Evolutionary conservation across 192 early-diverging fungal genomes (phyloP).

Genomic region (Chytriomyces sp.): DNA sequence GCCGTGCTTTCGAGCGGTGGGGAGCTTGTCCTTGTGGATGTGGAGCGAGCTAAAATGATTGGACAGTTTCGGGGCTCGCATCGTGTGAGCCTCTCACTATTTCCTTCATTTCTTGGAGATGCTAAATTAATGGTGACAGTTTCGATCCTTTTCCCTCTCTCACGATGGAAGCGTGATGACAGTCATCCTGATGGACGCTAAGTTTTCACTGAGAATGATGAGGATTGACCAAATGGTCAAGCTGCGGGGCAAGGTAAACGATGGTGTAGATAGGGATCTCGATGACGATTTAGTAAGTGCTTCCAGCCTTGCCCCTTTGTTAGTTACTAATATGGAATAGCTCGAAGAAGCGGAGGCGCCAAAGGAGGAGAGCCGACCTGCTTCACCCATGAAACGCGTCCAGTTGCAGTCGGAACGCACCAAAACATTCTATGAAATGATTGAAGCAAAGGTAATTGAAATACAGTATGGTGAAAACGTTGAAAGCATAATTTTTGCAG

Average conservation of each 20-base stretch:
- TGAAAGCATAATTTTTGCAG: conserved; percentile 13
- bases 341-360: too few species aligned
- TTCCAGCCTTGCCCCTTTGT: background rate
- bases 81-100: conserved; percentile 8
- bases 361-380: background rate
- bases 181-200: conserved; percentile 34
- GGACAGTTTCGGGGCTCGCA: conserved; percentile 41
- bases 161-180: conserved; percentile 48
- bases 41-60: conserved; percentile 40
- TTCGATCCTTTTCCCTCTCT: conserved; percentile 43
- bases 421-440: conserved; percentile 43
- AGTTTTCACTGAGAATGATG: conserved; percentile 35
- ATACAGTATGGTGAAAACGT: background rate
- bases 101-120: background rate
- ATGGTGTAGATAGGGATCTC: background rate
- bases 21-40: conserved; percentile 48
- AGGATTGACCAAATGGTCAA: conserved; percentile 43
- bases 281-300: background rate
- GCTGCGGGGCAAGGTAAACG: background rate
- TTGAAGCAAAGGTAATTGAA: conserved; percentile 40
- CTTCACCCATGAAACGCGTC: conserved; percentile 13
- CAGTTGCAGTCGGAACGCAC: conserved; percentile 19
- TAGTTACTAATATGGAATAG: too few species aligned
- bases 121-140: conserved; percentile 21
- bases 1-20: conserved; percentile 48